Percentiles rank a stretch among this genome's conserved stretches.
Evolutionary conservation across 805 yeast species (phyloP).

Genomic region (Hanseniaspora guilliermondii): DNA sequence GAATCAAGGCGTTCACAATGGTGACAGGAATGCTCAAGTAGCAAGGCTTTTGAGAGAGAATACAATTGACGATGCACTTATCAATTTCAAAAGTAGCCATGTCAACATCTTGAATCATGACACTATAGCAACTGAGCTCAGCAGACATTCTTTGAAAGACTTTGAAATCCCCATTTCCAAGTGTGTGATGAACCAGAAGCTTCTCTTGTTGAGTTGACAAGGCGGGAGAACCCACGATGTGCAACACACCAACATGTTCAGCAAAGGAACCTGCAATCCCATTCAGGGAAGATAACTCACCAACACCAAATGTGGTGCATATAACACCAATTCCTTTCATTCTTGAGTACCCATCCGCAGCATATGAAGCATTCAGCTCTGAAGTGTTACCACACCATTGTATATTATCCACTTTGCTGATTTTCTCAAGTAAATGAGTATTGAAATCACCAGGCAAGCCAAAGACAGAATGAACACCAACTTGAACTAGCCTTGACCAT

Average conservation of each 20-base stretch:
- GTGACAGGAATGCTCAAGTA: constrained; percentile 59
- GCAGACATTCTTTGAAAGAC: constrained; percentile 39
- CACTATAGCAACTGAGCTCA: constrained; percentile 44
- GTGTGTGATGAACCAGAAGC: constrained; percentile 27
- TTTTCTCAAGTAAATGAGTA: constrained; percentile 50
- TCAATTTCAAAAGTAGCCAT: constrained; percentile 44
- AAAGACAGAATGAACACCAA: constrained; percentile 44
- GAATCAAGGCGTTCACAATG: constrained; percentile 34
- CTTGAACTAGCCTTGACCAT: constrained; percentile 44
- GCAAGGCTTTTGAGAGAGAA: constrained; percentile 53
- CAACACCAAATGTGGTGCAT: constrained; percentile 68
- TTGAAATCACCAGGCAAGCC: constrained; percentile 73
- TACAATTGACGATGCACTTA: constrained; percentile 32
- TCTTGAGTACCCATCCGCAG: constrained; percentile 81
- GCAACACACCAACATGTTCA: constrained; percentile 69
- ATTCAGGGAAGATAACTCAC: constrained; percentile 74
- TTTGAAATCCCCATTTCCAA: constrained; percentile 32
- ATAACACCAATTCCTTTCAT: constrained; percentile 29
- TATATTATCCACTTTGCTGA: constrained; percentile 38
- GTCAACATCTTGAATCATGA: constrained; percentile 39
- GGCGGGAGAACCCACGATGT: constrained; percentile 74
- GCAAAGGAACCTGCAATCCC: constrained; percentile 76
- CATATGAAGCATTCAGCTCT: constrained; percentile 81
- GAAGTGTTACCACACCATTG: constrained; percentile 78
- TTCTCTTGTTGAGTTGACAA: constrained; percentile 26